A percentile compares a stretch with the other conserved stretches of the same genome.
phyloP scores from a whole-genome alignment of 23 red algal genomes.

The Pyropia yezoensis region DNA sequence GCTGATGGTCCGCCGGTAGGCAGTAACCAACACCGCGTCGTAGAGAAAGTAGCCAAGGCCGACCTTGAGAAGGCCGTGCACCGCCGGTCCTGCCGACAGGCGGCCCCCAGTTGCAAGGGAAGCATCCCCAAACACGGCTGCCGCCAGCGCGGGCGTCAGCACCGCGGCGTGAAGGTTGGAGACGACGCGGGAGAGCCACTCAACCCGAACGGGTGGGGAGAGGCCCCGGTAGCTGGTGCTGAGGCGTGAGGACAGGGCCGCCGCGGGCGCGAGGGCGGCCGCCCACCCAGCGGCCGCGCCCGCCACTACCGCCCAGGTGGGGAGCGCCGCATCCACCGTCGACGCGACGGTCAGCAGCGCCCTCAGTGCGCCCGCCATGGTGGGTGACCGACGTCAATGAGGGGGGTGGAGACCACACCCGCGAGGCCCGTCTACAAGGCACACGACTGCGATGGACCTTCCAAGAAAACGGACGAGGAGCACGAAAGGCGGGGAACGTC shows the following conservation, averaged over 20 bases:
- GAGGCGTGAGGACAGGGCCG: background rate
- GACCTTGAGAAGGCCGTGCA: background rate
- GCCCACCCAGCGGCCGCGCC: background rate
- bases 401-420: too few species aligned
- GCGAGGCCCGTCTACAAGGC: too few species aligned
- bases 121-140: background rate
- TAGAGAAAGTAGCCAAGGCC: conserved; percentile 9
- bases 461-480: too few species aligned
- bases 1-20: conserved; percentile 2
- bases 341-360: too few species aligned
- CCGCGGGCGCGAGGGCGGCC: background rate
- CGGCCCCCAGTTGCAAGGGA: background rate
- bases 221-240: background rate
- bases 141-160: background rate
- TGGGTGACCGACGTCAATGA: too few species aligned
- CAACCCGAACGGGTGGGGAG: background rate
- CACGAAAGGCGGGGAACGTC: too few species aligned
- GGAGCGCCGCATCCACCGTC: too few species aligned
- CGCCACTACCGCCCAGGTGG: too few species aligned
- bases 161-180: conserved; percentile 14
- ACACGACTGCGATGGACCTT: too few species aligned
- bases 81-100: background rate
- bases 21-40: conserved; percentile 7
- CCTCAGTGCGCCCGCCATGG: too few species aligned
- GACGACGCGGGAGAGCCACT: conserved; percentile 20